Base-by-base conservation (phyloP, 2,329 filamentous ascomycete genomes). In the Chalara sp. region DNA sequence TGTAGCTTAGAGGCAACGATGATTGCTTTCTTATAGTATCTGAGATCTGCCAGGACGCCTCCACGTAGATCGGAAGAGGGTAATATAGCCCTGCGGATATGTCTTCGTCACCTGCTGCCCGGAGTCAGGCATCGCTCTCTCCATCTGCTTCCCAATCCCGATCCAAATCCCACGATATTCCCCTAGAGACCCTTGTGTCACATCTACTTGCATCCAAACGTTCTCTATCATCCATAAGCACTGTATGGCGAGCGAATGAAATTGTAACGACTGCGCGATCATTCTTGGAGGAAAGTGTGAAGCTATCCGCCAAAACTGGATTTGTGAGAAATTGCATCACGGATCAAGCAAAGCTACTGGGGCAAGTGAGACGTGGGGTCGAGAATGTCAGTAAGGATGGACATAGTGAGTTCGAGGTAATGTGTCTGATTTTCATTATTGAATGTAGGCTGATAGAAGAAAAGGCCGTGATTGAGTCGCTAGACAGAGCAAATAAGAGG, bases 161-260 rank as follows among this genome's bases (percentile, higher is more conserved):
- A 29, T 53, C 57, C 12, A 55, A 53, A 47, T 50, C 52, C 42
- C 54, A 56, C 28, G 61, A 65, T 39, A 56, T 63, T 7, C 68
- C 78, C 29, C 79, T 95, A 63, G 89, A 95, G 60, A 83, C 81
- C 29, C 81, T 97, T 42, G 87, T 96, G 50, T 80, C 83, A 48
- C 84, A 95, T 69, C 84, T 96, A 35, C 81, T 96, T 40, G 84
- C 86, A 32, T 87, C 92, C 6, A 96, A 96, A 67, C 83, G 89
- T 43, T 91, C 91, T 1, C 78, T 97, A 5, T 87, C 87, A 12
- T 89, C 89, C 8, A 90, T 95, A 66, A 81, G 77, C 41, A 83
- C 87, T 53, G 89, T 96, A 47, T 84, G 88, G 65, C 87, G 88
- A 53, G 91, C 90, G 57, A 91, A 93, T 64, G 87, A 95, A 63